Base-by-base conservation (phyloP, 169 alveolate species). In the Eimeria praecox region DNA sequence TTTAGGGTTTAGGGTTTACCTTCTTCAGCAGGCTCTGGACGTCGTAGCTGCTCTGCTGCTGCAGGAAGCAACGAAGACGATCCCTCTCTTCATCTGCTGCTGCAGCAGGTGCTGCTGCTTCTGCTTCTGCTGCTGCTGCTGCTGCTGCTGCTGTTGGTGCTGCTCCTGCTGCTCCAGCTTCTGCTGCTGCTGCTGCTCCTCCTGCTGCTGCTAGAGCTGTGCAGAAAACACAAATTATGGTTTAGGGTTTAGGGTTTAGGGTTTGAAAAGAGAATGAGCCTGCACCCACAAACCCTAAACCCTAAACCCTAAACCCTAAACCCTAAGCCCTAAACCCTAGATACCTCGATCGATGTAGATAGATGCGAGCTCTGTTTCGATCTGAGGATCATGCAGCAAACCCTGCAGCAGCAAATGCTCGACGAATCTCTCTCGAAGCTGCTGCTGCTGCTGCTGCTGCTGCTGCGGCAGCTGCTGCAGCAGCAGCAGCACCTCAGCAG, bases 401-500 rank as follows among this genome's bases (percentile, higher is more conserved):
- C 85, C 85, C 52, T 73, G 52, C 85, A 73, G 54, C 85, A 73
- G 85, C 54, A 73, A 38, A 38, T 73, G 85, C 46, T 73, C 85
- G 24, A 73, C 27, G 52, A 52, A 52, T 12, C 24, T 20, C 62
- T 52, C 62, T 2, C 62, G 0, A 12, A 52, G 62, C 2, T 52
- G 62, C 62, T 52, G 62, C 62, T 52, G 62, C 62, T 12, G 62
- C 62, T 52, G 62, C 62, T 52, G 62, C 18, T 52, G 62, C 62
- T 52, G 62, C 62, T 12, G 62, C 2, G 62, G 62, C 62, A 52
- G 62, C 62, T 38, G 85, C 85, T 73, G 54, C 85, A 73, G 85
- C 85, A 73, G 85, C 85, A n/a, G 85, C 85, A 73, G 52, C 85
- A 73, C 85, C 85, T 73, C 85, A 35, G 85, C 85, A 73, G 85